Base-by-base conservation (phyloP, 2,329 filamentous ascomycete species). In the Hypomyces rosellus region DNA sequence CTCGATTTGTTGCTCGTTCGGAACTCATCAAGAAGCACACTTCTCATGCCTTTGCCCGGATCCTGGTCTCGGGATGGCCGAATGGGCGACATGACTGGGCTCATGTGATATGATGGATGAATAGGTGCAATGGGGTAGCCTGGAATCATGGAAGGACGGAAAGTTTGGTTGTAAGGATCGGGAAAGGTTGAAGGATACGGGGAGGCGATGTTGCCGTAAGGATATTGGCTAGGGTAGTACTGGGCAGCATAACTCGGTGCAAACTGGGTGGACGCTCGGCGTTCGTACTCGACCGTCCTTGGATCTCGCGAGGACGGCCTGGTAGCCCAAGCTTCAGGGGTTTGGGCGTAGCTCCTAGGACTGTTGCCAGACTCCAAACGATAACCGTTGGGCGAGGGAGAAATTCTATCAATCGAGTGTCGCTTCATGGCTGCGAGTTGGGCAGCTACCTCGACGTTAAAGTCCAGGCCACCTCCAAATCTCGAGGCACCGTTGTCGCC, bases 1-100 rank as follows among this genome's bases (percentile, higher is more conserved):
- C 77, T 89, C 0, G 80, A 81, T 66, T 90, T 95, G 57, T 77
- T 79, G 61, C 84, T 87, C 11, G 78, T 76, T 39, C 87, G 82
- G 68, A 95, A 96, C 30, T 95, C 88, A 54, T 91, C 85, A 2
- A 96, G 74, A 8, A 91, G 70, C 13, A 76, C 70, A 65, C 89
- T 95, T 59, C 88, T 80, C 13, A 86, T 70, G 48, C 80, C 80
- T 53, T 81, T 78, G 13, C 75, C 74, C 1, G 74, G 69, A 48
- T 87, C 82, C 51, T 81, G 75, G 30, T 83, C 80, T 46, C 80
- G 74, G 49, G 72, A 73, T 2, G 65, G 63, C 37, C 67, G 65
- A 34, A 65, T 53, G 1, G 59, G 60, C 42, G 56, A 55, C 59
- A 47, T 12, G 8, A 30, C 34, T 13, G 45, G 20, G 48, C 41